A percentile compares a stretch with the other conserved stretches of the same genome.
phyloP scores from a whole-genome alignment of 1,284 basidiomycete genomes.

The Pseudozyma hubeiensis region DNA sequence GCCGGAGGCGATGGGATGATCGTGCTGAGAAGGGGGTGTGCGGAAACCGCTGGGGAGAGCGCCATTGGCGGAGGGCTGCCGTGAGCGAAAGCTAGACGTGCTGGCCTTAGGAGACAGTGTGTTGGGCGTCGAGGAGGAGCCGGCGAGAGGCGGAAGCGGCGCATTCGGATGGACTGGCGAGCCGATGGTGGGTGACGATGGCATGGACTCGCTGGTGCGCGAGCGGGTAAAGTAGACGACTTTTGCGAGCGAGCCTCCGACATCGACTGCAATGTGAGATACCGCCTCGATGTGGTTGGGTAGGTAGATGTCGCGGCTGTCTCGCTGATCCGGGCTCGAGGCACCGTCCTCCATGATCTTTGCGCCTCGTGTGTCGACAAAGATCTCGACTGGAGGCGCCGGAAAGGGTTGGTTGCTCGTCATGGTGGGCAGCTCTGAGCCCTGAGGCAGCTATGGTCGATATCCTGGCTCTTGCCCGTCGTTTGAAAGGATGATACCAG shows the following conservation, averaged over 20 bases:
- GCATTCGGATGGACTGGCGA: slow-evolving; percentile 13
- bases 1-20: slow-evolving; percentile 48
- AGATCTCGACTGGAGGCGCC: slow-evolving; percentile 56
- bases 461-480: not conserved
- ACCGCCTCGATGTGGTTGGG: slow-evolving; percentile 67
- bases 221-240: slow-evolving; percentile 90
- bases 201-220: slow-evolving; percentile 28
- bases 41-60: slow-evolving; percentile 21
- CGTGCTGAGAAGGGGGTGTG: slow-evolving; percentile 48
- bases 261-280: slow-evolving; percentile 68
- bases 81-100: slow-evolving; percentile 40
- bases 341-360: slow-evolving; percentile 62
- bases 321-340: slow-evolving; percentile 57
- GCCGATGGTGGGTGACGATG: slow-evolving; percentile 17
- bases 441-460: not conserved
- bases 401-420: slow-evolving; percentile 44
- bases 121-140: slow-evolving; percentile 24
- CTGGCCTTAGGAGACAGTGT: slow-evolving; percentile 35
- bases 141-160: slow-evolving; percentile 10
- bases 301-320: slow-evolving; percentile 66
- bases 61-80: slow-evolving; percentile 36
- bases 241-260: slow-evolving; percentile 96
- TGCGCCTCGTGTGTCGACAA: slow-evolving; percentile 58
- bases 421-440: slow-evolving; percentile 16
- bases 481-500: too few relatives aligned